Percentiles rank a stretch among this genome's conserved stretches.
Conservation (phyloP, 495 filamentous ascomycete genomes). For the Aspergillus biplanus region DNA sequence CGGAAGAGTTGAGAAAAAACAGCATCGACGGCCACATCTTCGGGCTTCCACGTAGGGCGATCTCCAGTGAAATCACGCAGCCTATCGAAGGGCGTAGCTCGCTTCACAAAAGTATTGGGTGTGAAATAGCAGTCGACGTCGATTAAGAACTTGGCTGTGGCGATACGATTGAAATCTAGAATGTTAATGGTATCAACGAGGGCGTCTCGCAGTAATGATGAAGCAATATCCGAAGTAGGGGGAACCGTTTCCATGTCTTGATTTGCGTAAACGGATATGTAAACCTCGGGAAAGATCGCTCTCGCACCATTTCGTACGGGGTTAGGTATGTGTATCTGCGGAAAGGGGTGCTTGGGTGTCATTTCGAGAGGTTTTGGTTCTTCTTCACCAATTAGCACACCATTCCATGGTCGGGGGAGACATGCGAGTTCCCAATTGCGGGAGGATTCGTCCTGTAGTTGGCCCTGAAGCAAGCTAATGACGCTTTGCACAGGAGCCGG, state of each 20-base stretch:
- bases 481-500: slow-evolving; percentile 63
- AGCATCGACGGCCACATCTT: slow-evolving; percentile 96
- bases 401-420: slow-evolving; percentile 83
- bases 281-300: slow-evolving; percentile 87
- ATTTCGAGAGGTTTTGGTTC: slow-evolving; percentile 46
- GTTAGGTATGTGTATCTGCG: slow-evolving; percentile 71
- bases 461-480: slow-evolving; percentile 82
- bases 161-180: slow-evolving; percentile 88
- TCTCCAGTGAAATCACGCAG: slow-evolving; percentile 70
- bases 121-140: slow-evolving; percentile 95
- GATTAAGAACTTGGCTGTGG: slow-evolving; percentile 84
- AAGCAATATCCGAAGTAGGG: slow-evolving; percentile 70
- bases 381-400: slow-evolving; percentile 44
- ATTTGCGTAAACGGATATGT: slow-evolving; percentile 86
- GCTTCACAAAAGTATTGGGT: slow-evolving; percentile 83
- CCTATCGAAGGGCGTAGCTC: slow-evolving; percentile 88
- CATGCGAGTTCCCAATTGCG: slow-evolving; percentile 76
- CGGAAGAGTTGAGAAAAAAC: slow-evolving; percentile 94
- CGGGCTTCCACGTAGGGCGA: slow-evolving; percentile 90
- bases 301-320: slow-evolving; percentile 73
- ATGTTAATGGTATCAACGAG: slow-evolving; percentile 93
- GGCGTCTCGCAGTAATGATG: slow-evolving; percentile 80
- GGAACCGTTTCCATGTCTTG: slow-evolving; percentile 95
- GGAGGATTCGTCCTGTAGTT: slow-evolving; percentile 72
- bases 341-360: slow-evolving; percentile 74